Evolutionary conservation across 768 basidiomycete species (phyloP).

Genomic region (Crepidotus variabilis): DNA sequence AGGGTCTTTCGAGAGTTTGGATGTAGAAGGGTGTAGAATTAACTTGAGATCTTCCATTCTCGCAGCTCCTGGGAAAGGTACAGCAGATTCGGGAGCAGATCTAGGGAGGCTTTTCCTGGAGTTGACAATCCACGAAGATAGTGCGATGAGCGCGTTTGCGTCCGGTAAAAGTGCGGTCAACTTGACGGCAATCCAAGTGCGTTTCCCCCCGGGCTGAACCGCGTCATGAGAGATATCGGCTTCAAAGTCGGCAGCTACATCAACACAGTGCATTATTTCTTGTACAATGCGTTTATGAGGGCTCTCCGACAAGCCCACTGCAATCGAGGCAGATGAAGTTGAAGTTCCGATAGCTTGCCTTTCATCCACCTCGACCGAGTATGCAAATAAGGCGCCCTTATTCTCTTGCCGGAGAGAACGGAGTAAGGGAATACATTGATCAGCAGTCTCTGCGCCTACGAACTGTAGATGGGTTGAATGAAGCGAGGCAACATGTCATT

Average conservation of each 20-base stretch:
- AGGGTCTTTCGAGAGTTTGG: conserved; percentile 6
- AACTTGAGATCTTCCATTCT: conserved; percentile 55
- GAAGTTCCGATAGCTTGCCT: conserved; percentile 36
- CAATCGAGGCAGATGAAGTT: conserved; percentile 8
- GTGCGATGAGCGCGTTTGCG: conserved; percentile 52
- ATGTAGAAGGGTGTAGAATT: conserved; percentile 30
- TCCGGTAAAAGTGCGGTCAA: conserved; percentile 74
- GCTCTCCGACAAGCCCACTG: conserved; percentile 15
- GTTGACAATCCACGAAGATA: conserved; percentile 56
- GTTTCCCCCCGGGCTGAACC: background rate
- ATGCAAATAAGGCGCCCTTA: conserved; percentile 75
- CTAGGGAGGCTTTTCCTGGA: conserved; percentile 16
- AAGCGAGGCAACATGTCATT: background rate
- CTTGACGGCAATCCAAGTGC: conserved; percentile 84
- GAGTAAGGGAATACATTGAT: conserved; percentile 65
- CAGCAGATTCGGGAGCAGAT: conserved; percentile 17
- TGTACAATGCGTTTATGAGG: conserved; percentile 61
- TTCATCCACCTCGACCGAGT: conserved; percentile 74
- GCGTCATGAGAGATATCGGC: conserved; percentile 25
- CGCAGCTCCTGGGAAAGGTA: conserved; percentile 72
- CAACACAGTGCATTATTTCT: conserved; percentile 77
- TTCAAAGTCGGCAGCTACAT: conserved; percentile 82
- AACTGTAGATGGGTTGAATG: conserved; percentile 50
- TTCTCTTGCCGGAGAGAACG: conserved; percentile 57
- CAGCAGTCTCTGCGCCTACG: conserved; percentile 83